Percentiles rank a stretch among this genome's conserved stretches.
These are phyloP conservation scores for Saccharata proteae DNA, from an alignment of 2,329 filamentous ascomycete species.

Conservation along the genomic window DNA sequence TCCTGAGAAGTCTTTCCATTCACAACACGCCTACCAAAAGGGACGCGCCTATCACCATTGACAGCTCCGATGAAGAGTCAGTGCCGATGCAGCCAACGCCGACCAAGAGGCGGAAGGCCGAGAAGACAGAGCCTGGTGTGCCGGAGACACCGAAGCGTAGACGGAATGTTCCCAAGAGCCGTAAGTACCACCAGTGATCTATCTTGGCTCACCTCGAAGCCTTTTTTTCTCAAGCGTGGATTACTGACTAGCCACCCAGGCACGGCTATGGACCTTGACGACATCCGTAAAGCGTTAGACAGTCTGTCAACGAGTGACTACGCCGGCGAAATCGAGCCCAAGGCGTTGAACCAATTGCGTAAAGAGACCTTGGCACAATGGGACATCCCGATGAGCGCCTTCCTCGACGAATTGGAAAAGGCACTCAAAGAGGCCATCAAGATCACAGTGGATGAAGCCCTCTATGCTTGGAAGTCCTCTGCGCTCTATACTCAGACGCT, in stretches of 20 bases:
- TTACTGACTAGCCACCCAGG: no score
- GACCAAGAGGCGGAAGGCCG: constrained; percentile 22
- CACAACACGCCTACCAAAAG: not conserved
- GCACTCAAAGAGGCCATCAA: constrained; percentile 12
- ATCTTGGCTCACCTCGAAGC: no score
- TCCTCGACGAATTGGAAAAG: constrained; percentile 15
- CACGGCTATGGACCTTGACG: constrained; percentile 21
- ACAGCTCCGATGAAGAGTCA: constrained; percentile 11
- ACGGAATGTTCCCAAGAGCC: constrained; percentile 14
- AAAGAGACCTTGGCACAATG: constrained; percentile 18
- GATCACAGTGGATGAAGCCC: constrained; percentile 16
- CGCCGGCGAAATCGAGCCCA: constrained; percentile 22
- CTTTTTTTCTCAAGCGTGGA: no score
- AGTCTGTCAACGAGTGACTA: constrained; percentile 18
- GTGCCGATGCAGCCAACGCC: not conserved
- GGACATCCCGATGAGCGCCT: constrained; percentile 14
- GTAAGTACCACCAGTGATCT: no score
- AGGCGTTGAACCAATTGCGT: constrained; percentile 22
- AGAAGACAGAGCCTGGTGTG: constrained; percentile 1
- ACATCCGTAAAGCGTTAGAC: constrained; percentile 16
- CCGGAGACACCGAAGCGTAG: not conserved
- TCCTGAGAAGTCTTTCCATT: not conserved
- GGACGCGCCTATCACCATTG: constrained; percentile 13
- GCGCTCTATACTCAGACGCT: constrained; percentile 16
- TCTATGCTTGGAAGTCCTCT: constrained; percentile 18